Evolutionary conservation across 441 rosid species (phyloP).

Genomic region (Codiaeum variegatum): DNA sequence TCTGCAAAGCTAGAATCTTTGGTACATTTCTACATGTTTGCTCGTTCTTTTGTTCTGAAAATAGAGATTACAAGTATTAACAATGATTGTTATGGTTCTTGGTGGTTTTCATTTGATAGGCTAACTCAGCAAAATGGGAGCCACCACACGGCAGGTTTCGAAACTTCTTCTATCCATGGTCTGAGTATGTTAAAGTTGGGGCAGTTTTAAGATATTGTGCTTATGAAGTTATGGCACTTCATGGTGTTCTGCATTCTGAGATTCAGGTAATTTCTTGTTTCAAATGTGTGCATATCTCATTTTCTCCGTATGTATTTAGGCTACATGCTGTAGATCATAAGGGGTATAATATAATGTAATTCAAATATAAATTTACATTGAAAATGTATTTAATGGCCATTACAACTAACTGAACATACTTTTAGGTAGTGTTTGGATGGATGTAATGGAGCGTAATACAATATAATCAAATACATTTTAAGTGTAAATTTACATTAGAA

Average conservation of each 20-base stretch:
- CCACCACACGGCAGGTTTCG: constrained; percentile 61
- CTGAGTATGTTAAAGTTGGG: constrained; percentile 64
- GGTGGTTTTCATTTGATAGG: constrained; percentile 31
- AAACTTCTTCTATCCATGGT: constrained; percentile 66
- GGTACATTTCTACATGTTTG: constrained; percentile 27
- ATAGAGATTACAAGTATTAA: not conserved
- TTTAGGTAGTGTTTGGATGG: too few relatives aligned
- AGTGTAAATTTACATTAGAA: too few relatives aligned
- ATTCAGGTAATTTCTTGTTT: constrained; percentile 15
- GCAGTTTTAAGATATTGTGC: constrained; percentile 55
- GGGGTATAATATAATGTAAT: too few relatives aligned
- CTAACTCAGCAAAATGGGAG: constrained; percentile 62
- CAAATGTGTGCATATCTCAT: not conserved
- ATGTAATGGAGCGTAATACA: too few relatives aligned
- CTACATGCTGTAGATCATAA: too few relatives aligned
- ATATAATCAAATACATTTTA: too few relatives aligned
- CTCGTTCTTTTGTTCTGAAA: not conserved
- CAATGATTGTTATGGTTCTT: not conserved
- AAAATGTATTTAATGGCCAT: too few relatives aligned
- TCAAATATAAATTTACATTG: too few relatives aligned
- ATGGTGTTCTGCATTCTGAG: constrained; percentile 66
- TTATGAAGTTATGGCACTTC: constrained; percentile 70
- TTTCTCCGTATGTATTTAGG: not conserved
- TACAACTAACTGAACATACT: too few relatives aligned
- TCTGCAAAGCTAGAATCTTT: constrained; percentile 51